Base-by-base conservation (phyloP, 768 basidiomycete genomes). In the Xerocomellus intermedius region DNA sequence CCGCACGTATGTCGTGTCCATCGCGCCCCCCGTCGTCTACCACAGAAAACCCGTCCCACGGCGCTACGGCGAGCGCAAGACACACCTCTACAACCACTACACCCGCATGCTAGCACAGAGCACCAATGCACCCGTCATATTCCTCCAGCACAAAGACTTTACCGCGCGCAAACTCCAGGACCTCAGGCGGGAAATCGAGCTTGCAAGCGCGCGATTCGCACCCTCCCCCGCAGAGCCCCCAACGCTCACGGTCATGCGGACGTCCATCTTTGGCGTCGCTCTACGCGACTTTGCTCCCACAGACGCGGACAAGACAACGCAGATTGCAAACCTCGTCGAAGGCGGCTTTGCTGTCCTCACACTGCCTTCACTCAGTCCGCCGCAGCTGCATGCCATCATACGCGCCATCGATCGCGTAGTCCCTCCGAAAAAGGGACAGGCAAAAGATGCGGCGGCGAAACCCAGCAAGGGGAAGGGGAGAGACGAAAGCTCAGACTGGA, bases 41-140 rank as follows among this genome's bases (percentile, higher is more conserved):
- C 77, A 80, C 5, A 74, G 81, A 4, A 86, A 84, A 64, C 72
- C 73, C 32, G 70, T 72, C 26, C 83, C 85, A 0, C 88, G 94
- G 41, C 77, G 82, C 55, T 94, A 92, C 69, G 80, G 79, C 48
- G 82, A 84, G 67, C 87, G 89, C 69, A 97, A 95, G 70, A 77
- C 84, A 2, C 86, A 83, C 72, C 85, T 92, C 69, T 91, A 86
- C 74, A 80, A 83, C 74, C 85, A 87, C 73, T 94, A 94, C 78
- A 76, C 79, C 53, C 80, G 79, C 63, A 82, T 96, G 58, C 79
- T 96, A 64, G 71, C 81, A 54, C 73, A 77, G 50, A 81, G 80
- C 67, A 62, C 71, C 22, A 70, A 76, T 36, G 76, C 83, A 0
- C 86, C 92, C 32, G 74, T 94, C 67, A 75, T 97, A 59, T 79